phyloP scores from a whole-genome alignment of 148 eudicot genomes.

The Amaranthus hypochondriacus region DNA sequence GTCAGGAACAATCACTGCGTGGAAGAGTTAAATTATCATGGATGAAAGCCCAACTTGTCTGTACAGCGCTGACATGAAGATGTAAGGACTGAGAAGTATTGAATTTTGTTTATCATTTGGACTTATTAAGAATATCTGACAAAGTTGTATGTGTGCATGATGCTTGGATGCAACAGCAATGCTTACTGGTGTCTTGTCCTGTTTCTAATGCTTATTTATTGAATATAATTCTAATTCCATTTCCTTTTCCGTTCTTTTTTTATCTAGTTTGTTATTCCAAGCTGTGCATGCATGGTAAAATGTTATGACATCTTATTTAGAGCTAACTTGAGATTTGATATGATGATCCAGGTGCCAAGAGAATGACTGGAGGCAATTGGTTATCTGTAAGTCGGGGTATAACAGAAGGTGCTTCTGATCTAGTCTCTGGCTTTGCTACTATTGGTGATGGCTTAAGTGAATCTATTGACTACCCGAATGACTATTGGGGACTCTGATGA shows the following conservation, averaged over 20 bases:
- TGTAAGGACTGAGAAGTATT: background rate
- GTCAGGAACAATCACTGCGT: too few species aligned
- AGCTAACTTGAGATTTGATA: background rate
- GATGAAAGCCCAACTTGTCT: background rate
- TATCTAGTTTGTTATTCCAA: background rate
- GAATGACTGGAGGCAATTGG: slow-evolving; percentile 88
- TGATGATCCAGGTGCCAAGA: slow-evolving; percentile 59
- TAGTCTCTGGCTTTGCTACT: slow-evolving; percentile 95
- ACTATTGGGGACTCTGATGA: slow-evolving; percentile 99
- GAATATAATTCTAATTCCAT: too few species aligned
- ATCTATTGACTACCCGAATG: slow-evolving; percentile 87
- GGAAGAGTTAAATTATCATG: background rate
- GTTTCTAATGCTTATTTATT: too few species aligned
- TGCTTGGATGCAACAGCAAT: slow-evolving; percentile 2
- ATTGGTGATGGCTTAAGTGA: slow-evolving; percentile 97
- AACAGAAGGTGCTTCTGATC: slow-evolving; percentile 84
- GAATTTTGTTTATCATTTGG: background rate
- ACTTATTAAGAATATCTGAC: background rate
- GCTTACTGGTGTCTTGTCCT: background rate
- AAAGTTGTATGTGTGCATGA: background rate
- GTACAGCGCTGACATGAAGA: background rate
- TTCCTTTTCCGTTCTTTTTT: too few species aligned
- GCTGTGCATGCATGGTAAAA: background rate
- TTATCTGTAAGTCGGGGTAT: slow-evolving; percentile 96
- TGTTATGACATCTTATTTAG: background rate